Base-by-base conservation (phyloP, 2,329 filamentous ascomycete genomes). In the Monascus ruber region DNA sequence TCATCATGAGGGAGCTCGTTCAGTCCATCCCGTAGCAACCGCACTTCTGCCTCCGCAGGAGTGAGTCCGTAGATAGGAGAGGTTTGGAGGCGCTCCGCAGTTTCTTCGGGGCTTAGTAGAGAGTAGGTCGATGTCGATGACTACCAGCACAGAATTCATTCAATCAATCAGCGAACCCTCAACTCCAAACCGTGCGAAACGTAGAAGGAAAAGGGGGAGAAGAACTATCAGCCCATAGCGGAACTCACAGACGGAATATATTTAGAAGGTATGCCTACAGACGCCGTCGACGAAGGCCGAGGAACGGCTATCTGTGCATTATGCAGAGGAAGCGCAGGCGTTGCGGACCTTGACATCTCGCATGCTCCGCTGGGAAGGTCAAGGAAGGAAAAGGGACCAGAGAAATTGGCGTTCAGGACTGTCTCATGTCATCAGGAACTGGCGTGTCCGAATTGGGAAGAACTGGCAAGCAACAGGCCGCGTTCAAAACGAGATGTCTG, bases 1-100 rank as follows among this genome's bases (percentile, higher is more conserved):
- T 86, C 81, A 43, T 96, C 88, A 61, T 93, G 86, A 5, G 91
- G 86, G 31, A 98, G 82, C 64, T 98, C 91, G 63, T 98, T 98
- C 26, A 83, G 80, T 27, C 91, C 91, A 67, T 91, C 78, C 47
- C 83, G 77, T 55, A 81, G 76, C 44, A 94, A 72, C 55, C 89
- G 79, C 40, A 81, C 76, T 43, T 87, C 73, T 29, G 88, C 91
- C 63, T 94, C 86, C 34, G 79, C 75, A 0, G 85, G 81, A 4
- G 85, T 79, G 9, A 98, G 74, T 38, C 91, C 91, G 54, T 85
- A 75, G 9, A 73, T 78, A 25, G 94, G 69, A n/a, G 88, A 95
- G 4, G 89, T 93, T 47, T 80, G 74, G 39, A 96, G 70, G 47
- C 77, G 79, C 39, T 79, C 72, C 34, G 86, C 87, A 7, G 84